Conservation (phyloP, 2,329 filamentous ascomycete genomes). For the Arthrinium puccinioides region DNA sequence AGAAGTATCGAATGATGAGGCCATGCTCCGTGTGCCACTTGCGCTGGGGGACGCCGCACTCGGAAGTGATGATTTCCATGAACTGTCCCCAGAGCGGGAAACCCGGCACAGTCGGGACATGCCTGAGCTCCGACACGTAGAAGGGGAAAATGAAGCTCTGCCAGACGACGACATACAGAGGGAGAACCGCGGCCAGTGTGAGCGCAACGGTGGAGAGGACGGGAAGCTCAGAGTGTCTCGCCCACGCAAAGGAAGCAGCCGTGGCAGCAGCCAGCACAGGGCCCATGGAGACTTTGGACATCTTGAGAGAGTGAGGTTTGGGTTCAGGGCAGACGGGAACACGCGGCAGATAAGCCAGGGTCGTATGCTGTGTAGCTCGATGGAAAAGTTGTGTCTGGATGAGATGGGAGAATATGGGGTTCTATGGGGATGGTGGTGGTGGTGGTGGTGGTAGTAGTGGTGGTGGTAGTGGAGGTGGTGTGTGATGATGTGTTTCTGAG, state of each 20-base stretch:
- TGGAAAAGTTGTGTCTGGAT: too few relatives aligned
- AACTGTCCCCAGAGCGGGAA: constrained; percentile 36
- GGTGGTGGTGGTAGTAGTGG: too few relatives aligned
- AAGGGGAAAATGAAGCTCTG: constrained; percentile 30
- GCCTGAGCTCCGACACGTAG: constrained; percentile 32
- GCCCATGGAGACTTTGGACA: constrained; percentile 15
- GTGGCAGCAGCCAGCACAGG: constrained; percentile 16
- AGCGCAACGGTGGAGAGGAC: constrained; percentile 10
- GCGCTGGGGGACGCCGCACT: constrained; percentile 33
- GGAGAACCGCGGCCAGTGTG: constrained; percentile 12
- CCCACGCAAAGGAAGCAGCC: constrained; percentile 15
- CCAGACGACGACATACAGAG: constrained; percentile 25
- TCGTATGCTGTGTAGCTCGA: too few relatives aligned
- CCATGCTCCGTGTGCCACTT: constrained; percentile 33
- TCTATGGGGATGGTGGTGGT: too few relatives aligned
- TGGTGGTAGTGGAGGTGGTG: too few relatives aligned
- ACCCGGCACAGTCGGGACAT: constrained; percentile 32
- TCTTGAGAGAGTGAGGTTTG: too few relatives aligned
- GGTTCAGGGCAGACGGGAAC: too few relatives aligned
- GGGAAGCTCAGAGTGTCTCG: constrained; percentile 15
- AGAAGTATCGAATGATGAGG: constrained; percentile 36
- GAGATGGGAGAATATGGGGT: too few relatives aligned
- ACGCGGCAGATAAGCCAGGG: too few relatives aligned
- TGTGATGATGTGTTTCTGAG: too few relatives aligned
- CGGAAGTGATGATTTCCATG: constrained; percentile 30